Evolutionary conservation across 1,139 yeast species (phyloP).

Genomic region (Yamadazyma dendronema): DNA sequence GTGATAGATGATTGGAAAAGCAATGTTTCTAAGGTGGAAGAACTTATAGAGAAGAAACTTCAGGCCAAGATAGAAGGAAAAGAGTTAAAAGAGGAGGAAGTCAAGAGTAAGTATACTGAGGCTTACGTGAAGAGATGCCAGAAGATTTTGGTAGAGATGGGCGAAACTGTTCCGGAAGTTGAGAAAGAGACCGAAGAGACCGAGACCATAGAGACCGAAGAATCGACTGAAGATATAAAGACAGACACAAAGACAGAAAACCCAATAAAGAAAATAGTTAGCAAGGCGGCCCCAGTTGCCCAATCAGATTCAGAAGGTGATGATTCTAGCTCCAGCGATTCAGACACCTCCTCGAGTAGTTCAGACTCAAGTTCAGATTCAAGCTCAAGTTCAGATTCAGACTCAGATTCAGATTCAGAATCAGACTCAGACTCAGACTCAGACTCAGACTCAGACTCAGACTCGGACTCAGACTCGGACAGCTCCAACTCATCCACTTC

Average conservation of each 20-base stretch:
- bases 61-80: conserved; percentile 30
- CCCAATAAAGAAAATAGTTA: no score
- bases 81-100: conserved; percentile 18
- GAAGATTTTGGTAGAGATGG: conserved; percentile 31
- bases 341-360: conserved; percentile 1
- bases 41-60: conserved; percentile 35
- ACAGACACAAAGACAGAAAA: neutral
- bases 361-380: conserved; percentile 4
- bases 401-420: no score
- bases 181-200: conserved; percentile 12
- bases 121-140: conserved; percentile 48
- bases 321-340: conserved; percentile 3
- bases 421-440: conserved; percentile 7
- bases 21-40: conserved; percentile 41
- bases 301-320: neutral
- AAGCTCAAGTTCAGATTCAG: conserved; percentile 1
- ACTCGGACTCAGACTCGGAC: conserved; percentile 6
- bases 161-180: conserved; percentile 33
- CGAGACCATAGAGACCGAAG: no score
- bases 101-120: conserved; percentile 21
- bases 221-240: neutral
- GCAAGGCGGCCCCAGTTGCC: conserved; percentile 1
- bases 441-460: conserved; percentile 6
- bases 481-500: neutral
- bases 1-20: conserved; percentile 48